Evolutionary conservation across 2,329 filamentous ascomycete genomes (phyloP).

Genomic region (Curvularia verruculosa): DNA sequence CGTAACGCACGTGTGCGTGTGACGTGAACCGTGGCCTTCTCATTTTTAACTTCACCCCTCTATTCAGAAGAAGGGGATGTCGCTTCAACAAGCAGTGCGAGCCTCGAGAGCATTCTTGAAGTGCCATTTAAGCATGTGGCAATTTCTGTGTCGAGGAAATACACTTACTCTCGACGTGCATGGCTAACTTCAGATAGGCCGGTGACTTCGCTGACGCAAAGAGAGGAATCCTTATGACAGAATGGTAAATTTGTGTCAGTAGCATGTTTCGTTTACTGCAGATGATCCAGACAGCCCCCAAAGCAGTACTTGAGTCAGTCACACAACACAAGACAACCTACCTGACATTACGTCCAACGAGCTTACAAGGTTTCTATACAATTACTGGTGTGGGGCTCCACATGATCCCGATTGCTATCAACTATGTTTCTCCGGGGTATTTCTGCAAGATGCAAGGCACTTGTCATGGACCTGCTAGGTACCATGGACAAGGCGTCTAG

Average conservation of each 20-base stretch:
- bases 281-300: background rate
- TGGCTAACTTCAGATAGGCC: background rate
- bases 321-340: background rate
- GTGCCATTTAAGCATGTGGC: background rate
- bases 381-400: background rate
- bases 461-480: background rate
- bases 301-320: background rate
- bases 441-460: background rate
- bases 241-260: background rate
- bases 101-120: background rate
- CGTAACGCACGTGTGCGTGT: background rate
- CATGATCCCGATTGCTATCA: background rate
- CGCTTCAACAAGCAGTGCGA: no score
- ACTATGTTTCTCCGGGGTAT: background rate
- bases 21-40: slow-evolving; percentile 9
- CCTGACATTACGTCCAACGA: background rate
- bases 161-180: background rate
- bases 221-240: background rate
- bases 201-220: background rate
- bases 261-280: background rate
- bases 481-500: background rate
- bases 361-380: background rate
- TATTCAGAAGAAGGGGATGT: background rate
- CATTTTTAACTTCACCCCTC: slow-evolving; percentile 8
- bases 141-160: background rate